These are phyloP conservation scores for Pascua sp. DNA, from an alignment of 1,284 basidiomycete genomes.

Conservation along the genomic window DNA sequence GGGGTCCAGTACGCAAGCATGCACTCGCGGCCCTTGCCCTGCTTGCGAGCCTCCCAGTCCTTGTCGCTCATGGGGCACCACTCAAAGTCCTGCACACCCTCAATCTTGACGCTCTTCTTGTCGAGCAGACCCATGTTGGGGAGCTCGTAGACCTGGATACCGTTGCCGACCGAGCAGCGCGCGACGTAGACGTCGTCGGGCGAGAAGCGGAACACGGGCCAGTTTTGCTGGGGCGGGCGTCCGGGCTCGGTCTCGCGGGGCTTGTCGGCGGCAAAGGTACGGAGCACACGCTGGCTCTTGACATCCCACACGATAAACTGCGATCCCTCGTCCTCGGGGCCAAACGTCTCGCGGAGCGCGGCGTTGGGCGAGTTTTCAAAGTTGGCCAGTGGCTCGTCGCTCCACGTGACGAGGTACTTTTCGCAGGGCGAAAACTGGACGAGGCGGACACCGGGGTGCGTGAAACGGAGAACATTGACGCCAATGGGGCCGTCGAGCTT, in stretches of 20 bases:
- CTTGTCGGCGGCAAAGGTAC: conserved; percentile 74
- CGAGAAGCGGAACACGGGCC: conserved; percentile 98
- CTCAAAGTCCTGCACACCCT: conserved; percentile 97
- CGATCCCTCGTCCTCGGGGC: conserved; percentile 91
- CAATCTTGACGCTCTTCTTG: conserved; percentile 97
- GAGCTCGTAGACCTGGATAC: conserved; percentile 94
- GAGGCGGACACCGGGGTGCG: conserved; percentile 91
- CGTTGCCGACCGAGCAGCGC: conserved; percentile 79
- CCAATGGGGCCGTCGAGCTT: conserved; percentile 45
- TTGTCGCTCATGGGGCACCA: conserved; percentile 95
- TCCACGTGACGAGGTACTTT: conserved; percentile 97
- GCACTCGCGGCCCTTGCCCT: conserved; percentile 65
- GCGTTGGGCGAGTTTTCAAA: conserved; percentile 62
- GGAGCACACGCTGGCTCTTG: conserved; percentile 84
- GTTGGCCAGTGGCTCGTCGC: conserved; percentile 88
- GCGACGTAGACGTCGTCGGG: conserved; percentile 94
- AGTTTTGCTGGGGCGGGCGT: conserved; percentile 52
- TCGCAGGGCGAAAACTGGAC: conserved; percentile 98
- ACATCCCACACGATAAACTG: conserved; percentile 98
- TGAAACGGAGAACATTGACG: conserved; percentile 63
- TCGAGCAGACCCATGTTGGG: conserved; percentile 92
- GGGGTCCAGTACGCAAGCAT: conserved; percentile 98
- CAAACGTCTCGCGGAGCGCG: conserved; percentile 51
- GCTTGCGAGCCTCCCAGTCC: conserved; percentile 71
- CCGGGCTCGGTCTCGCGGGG: conserved; percentile 52